Conservation (phyloP, 768 basidiomycete genomes). For the Tubosaeta sp. region DNA sequence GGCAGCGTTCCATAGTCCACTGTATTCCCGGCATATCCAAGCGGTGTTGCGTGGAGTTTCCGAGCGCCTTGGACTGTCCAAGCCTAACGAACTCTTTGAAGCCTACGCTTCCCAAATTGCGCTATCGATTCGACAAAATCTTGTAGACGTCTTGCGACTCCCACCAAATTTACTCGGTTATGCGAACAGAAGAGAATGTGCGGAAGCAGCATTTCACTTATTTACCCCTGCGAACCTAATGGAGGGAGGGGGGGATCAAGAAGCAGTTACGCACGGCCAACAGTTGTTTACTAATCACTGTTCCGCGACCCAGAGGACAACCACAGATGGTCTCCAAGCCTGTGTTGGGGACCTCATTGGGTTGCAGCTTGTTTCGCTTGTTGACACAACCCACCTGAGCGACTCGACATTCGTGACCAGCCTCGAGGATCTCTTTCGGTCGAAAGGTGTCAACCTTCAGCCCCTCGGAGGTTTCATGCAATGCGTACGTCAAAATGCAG, state of each 20-base stretch:
- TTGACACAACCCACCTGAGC: constrained; percentile 31
- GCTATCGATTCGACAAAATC: constrained; percentile 51
- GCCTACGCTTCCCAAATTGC: constrained; percentile 77
- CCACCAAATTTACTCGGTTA: constrained; percentile 78
- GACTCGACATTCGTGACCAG: constrained; percentile 19
- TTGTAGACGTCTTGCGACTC: constrained; percentile 52
- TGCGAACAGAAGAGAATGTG: constrained; percentile 58
- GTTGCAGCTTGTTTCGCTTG: constrained; percentile 47
- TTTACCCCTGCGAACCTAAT: constrained; percentile 69
- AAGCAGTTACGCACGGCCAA: constrained; percentile 34
- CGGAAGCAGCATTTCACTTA: constrained; percentile 58
- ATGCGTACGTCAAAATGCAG: constrained; percentile 42
- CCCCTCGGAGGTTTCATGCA: constrained; percentile 33
- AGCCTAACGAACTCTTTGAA: constrained; percentile 63
- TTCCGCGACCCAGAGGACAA: constrained; percentile 47
- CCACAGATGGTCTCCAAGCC: constrained; percentile 47
- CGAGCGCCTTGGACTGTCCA: constrained; percentile 58
- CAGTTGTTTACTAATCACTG: constrained; percentile 60
- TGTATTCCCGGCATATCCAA: constrained; percentile 33
- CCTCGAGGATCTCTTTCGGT: constrained; percentile 35
- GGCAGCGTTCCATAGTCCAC: constrained; percentile 38
- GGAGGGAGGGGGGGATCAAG: constrained; percentile 29
- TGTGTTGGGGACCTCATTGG: constrained; percentile 73
- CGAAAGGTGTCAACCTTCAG: constrained; percentile 28
- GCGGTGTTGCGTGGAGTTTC: constrained; percentile 60